Percentiles rank a stretch among this genome's conserved stretches.
phyloP scores from a whole-genome alignment of 75 land plant species.

The Cunninghamia lanceolata region DNA sequence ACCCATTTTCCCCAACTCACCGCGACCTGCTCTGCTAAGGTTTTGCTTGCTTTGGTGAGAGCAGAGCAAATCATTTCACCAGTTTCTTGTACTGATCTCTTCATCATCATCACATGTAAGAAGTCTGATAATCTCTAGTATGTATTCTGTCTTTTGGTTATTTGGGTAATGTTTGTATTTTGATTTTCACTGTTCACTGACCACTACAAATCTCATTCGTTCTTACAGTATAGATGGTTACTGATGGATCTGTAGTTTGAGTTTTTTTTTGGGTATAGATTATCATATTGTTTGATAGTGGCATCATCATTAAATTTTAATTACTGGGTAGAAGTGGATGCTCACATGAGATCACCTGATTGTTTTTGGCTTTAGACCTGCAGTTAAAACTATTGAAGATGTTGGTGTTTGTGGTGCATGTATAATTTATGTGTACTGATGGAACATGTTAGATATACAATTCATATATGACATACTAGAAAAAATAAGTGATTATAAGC shows the following conservation, averaged over 20 bases:
- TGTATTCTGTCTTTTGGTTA: background rate
- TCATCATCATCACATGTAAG: slow-evolving; percentile 1
- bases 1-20: background rate
- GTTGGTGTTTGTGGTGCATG: background rate
- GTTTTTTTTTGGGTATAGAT: background rate
- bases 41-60: background rate
- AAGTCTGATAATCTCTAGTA: background rate
- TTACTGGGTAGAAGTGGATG: background rate
- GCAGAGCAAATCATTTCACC: background rate
- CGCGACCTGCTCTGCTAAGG: background rate
- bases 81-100: background rate
- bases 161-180: background rate
- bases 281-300: background rate
- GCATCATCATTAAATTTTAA: background rate
- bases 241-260: background rate
- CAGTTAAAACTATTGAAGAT: too few species aligned
- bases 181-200: background rate
- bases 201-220: background rate
- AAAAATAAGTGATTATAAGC: background rate
- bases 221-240: background rate
- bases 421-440: background rate
- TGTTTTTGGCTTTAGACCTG: background rate
- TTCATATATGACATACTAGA: background rate
- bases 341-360: background rate
- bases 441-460: background rate